A percentile compares a stretch with the other conserved stretches of the same genome.
Conservation (phyloP, 139 green algal species). For the Trebouxia sp. region DNA sequence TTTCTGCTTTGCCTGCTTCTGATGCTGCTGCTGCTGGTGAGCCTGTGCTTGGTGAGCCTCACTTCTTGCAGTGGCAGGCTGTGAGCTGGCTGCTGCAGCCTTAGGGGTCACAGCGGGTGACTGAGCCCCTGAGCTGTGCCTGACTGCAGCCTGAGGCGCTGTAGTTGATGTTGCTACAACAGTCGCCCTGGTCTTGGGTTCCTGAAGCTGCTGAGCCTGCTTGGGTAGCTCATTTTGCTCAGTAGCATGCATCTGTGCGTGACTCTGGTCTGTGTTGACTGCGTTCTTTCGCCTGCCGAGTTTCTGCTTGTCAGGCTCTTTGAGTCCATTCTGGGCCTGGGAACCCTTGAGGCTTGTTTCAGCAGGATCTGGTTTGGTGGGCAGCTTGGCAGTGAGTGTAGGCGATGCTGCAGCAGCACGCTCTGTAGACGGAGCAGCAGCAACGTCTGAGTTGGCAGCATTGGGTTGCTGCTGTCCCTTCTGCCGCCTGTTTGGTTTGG, state of each 20-base stretch:
- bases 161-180: background rate
- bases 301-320: constrained; percentile 4
- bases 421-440: background rate
- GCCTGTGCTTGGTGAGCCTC: background rate
- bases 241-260: background rate
- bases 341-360: too few species aligned
- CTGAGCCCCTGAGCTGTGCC: too few species aligned
- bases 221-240: background rate
- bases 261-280: too few species aligned
- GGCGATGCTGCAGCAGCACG: background rate
- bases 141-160: background rate
- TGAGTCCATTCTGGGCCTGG: too few species aligned
- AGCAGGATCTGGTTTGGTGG: background rate
- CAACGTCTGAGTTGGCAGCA: background rate
- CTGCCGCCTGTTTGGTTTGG: background rate
- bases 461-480: background rate
- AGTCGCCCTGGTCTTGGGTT: too few species aligned
- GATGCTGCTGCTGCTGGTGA: background rate
- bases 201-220: background rate
- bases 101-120: background rate
- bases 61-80: background rate
- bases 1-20: too few species aligned
- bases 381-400: background rate
- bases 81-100: background rate
- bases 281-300: background rate